These are phyloP conservation scores for Salvia hispanica DNA, from an alignment of 257 asterid genomes.

Conservation along the genomic window DNA sequence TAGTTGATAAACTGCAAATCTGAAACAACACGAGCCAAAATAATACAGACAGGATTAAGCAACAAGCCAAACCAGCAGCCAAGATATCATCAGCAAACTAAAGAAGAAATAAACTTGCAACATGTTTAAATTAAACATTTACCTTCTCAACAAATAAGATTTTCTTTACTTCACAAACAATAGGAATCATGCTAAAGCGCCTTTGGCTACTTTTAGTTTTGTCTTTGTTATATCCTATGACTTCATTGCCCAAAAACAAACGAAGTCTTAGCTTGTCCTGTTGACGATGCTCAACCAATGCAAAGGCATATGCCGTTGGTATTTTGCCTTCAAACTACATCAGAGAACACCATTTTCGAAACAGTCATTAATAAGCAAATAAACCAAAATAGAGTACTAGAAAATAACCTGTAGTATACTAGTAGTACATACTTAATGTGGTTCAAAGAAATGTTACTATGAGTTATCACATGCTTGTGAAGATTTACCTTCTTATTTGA, in stretches of 20 bases:
- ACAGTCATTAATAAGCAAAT: slow-evolving; percentile 9
- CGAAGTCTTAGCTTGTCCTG: slow-evolving; percentile 66
- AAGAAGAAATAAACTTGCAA: slow-evolving; percentile 15
- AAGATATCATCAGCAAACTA: slow-evolving; percentile 15
- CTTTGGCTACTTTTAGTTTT: slow-evolving; percentile 58
- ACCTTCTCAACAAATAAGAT: slow-evolving; percentile 63
- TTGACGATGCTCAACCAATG: slow-evolving; percentile 90
- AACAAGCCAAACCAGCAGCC: slow-evolving; percentile 28
- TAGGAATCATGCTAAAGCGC: slow-evolving; percentile 60
- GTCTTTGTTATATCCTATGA: slow-evolving; percentile 51
- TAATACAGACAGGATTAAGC: slow-evolving; percentile 21
- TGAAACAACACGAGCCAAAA: slow-evolving; percentile 37
- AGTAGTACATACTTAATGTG: background rate
- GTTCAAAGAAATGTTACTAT: slow-evolving; percentile 1
- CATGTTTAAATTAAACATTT: slow-evolving; percentile 20
- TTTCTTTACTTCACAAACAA: slow-evolving; percentile 50
- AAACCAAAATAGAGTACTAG: background rate
- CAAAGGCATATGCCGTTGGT: slow-evolving; percentile 86
- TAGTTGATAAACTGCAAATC: slow-evolving; percentile 95
- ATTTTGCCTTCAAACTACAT: slow-evolving; percentile 68
- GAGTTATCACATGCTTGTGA: background rate
- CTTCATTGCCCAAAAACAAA: slow-evolving; percentile 72
- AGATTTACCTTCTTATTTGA: slow-evolving; percentile 61
- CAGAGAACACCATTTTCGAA: slow-evolving; percentile 17
- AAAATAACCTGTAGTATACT: slow-evolving; percentile 10